Evolutionary conservation across 2,329 filamentous ascomycete species (phyloP).

Genomic region (Cytospora chrysosperma): DNA sequence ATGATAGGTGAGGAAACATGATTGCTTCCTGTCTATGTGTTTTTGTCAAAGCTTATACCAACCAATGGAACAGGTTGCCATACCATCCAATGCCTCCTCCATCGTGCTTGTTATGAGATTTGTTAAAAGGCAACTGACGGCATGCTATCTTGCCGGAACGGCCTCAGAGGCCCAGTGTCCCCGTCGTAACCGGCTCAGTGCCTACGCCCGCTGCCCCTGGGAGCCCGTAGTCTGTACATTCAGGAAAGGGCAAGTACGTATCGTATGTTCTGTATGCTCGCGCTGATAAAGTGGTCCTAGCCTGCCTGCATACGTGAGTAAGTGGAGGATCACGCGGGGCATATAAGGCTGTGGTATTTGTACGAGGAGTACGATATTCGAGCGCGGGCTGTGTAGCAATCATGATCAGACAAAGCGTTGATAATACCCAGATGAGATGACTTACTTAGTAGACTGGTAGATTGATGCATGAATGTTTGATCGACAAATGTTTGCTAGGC

Average conservation of each 20-base stretch:
- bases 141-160: not conserved
- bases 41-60: slow-evolving; percentile 25
- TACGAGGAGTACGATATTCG: not conserved
- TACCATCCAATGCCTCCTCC: not conserved
- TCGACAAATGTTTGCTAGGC: too few relatives aligned
- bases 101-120: too few relatives aligned
- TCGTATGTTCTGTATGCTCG: not conserved
- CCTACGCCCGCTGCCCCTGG: not conserved
- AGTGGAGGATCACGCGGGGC: not conserved
- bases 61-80: slow-evolving; percentile 22
- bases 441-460: too few relatives aligned
- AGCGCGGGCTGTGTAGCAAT: not conserved
- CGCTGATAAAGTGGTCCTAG: too few relatives aligned
- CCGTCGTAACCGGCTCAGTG: not conserved
- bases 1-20: slow-evolving; percentile 19
- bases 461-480: too few relatives aligned
- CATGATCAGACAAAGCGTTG: too few relatives aligned
- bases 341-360: not conserved
- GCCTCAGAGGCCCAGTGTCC: not conserved
- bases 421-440: too few relatives aligned
- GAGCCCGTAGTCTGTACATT: not conserved
- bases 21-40: slow-evolving; percentile 6
- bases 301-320: not conserved
- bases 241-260: not conserved
- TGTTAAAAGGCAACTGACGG: too few relatives aligned